Evolutionary conservation across 163 green algal species (phyloP).

Genomic region (Scenedesmus sp.): DNA sequence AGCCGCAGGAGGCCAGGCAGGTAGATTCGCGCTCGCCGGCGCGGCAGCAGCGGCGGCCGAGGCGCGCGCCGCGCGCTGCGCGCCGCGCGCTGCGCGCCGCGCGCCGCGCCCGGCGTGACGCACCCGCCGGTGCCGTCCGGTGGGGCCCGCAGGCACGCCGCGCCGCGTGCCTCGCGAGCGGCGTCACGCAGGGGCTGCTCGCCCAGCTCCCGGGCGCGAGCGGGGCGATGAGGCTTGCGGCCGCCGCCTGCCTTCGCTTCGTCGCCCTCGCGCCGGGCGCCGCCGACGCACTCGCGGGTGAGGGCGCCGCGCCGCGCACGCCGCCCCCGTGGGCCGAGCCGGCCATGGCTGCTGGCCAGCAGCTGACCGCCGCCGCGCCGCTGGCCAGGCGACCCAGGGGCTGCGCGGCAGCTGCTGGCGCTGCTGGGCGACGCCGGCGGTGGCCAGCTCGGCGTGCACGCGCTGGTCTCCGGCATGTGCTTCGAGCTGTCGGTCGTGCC

Average conservation of each 20-base stretch:
- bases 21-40: too few species aligned
- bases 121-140: too few species aligned
- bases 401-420: constrained; percentile 5
- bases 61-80: too few species aligned
- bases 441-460: background rate
- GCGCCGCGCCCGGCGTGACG: too few species aligned
- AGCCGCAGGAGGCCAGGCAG: constrained; percentile 26
- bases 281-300: background rate
- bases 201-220: constrained; percentile 2
- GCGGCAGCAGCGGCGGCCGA: too few species aligned
- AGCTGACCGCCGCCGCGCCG: background rate
- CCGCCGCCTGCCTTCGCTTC: constrained; percentile 59
- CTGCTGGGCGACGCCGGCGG: background rate
- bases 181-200: background rate
- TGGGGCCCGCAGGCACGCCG: constrained; percentile 43
- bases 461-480: constrained; percentile 13
- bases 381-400: background rate
- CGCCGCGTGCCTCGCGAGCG: constrained; percentile 44
- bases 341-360: background rate
- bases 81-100: too few species aligned
- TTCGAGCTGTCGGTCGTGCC: constrained; percentile 37
- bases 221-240: constrained; percentile 8
- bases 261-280: constrained; percentile 47
- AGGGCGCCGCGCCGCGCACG: too few species aligned
- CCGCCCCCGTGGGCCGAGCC: too few species aligned